phyloP scores from a whole-genome alignment of 1,284 basidiomycete genomes.

The Trichosporon faecale region DNA sequence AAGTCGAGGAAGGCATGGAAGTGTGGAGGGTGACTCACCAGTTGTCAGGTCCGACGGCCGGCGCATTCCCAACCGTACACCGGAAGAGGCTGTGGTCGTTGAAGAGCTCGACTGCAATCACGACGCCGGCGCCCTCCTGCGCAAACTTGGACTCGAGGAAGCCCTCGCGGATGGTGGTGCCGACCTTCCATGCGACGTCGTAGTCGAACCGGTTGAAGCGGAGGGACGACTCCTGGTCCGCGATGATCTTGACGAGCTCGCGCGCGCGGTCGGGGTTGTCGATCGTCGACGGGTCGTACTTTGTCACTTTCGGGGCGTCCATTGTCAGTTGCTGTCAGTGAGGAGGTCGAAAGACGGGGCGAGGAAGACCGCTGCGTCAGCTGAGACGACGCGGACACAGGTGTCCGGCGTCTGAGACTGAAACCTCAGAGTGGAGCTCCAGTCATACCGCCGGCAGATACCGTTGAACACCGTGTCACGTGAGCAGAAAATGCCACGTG shows the following conservation, averaged over 20 bases:
- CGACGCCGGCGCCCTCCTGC: conserved; percentile 32
- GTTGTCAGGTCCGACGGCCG: conserved; percentile 40
- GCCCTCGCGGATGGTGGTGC: conserved; percentile 30
- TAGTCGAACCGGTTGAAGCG: conserved; percentile 31
- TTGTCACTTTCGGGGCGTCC: not conserved
- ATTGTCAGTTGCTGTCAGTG: not conserved
- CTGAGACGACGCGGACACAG: not conserved
- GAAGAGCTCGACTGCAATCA: conserved; percentile 45
- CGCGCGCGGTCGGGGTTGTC: not conserved
- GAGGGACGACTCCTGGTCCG: conserved; percentile 25
- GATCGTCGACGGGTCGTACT: not conserved
- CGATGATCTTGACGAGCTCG: conserved; percentile 14
- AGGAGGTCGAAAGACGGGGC: not conserved
- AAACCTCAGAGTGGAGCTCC: not conserved
- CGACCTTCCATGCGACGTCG: conserved; percentile 37
- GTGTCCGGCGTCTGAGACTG: not conserved
- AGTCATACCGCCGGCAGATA: conserved; percentile 4
- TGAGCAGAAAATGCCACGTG: not conserved
- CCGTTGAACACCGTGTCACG: not conserved
- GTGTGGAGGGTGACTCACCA: conserved; percentile 28
- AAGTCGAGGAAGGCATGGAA: not conserved
- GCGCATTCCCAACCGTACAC: conserved; percentile 38
- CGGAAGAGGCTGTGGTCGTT: conserved; percentile 46
- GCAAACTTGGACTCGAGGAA: conserved; percentile 27
- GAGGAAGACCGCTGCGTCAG: not conserved